Evolutionary conservation across 2,329 filamentous ascomycete species (phyloP), one percentile per base, ranked within the genome.

Genomic region (Aureobasidium mangrovei): DNA sequence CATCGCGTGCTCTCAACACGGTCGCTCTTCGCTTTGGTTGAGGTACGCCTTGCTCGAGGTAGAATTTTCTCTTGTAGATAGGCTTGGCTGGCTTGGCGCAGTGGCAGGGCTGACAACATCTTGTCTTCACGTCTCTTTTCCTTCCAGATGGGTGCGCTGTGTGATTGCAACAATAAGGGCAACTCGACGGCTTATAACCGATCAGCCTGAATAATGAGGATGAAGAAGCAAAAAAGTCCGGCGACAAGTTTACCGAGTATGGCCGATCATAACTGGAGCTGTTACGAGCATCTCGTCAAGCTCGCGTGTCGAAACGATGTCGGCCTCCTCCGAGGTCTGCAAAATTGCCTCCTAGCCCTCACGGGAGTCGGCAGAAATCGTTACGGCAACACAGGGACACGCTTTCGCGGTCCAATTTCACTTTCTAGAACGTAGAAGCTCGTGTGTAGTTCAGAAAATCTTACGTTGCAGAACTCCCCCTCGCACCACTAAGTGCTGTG

Each of bases 231-330:
- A 51, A n/a, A 18, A 41, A 39, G 7, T 28, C 6, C 8, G 42
- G n/a, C n/a, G 47, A 35, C 31, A 51, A 33, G 3, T 31, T 42
- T 51, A 35, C 29, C 47, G 47, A 51, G 47, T 38, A 18, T 29
- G 29, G 47, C n/a, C 47, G 47, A 51, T 51, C 47, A 51, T 33
- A 51, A 51, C 33, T 42, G 47, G 46, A 49, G 10, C 35, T 49
- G 18, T 28, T 38, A 31, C 46, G 46, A 38, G 28, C 46, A 33
- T 47, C 46, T 49, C 46, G 46, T 27, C 46, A 35, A 38, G 47
- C 38, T 51, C 47, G 47, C 47, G 38, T 42, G 47, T 51, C 47
- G 47, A 42, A 51, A 51, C 47, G 47, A 41, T 51, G 46, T 31
- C 46, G 46, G 27, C 46, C 35, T 26, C 28, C 24, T 33, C 47